A percentile compares a stretch with the other conserved stretches of the same genome.
Evolutionary conservation across 176 grass and related monocot species (phyloP).

Genomic region (Pontederia crassipes): DNA sequence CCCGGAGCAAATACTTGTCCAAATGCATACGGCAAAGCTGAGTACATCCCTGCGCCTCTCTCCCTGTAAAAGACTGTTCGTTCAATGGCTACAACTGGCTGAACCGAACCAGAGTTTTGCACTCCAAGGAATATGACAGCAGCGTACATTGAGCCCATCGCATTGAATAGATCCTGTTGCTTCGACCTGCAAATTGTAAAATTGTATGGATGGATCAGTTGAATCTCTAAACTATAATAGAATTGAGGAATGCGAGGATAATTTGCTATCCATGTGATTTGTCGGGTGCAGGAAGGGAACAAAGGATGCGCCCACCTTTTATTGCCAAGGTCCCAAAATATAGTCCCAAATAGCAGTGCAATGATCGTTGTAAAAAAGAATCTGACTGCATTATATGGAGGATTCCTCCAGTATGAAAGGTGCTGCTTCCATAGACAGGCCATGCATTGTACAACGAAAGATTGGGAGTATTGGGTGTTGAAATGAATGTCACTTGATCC

Average conservation of each 20-base stretch:
- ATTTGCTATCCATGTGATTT: neutral
- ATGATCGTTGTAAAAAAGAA: slow-evolving; percentile 56
- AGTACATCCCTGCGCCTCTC: slow-evolving; percentile 85
- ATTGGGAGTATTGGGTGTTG: slow-evolving; percentile 40
- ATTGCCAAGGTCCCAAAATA: slow-evolving; percentile 75
- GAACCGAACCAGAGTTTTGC: slow-evolving; percentile 59
- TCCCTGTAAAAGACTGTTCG: slow-evolving; percentile 89
- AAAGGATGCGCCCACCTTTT: slow-evolving; percentile 39
- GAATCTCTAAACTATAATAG: neutral
- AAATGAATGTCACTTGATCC: slow-evolving; percentile 68
- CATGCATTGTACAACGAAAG: slow-evolving; percentile 47
- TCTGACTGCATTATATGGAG: slow-evolving; percentile 64
- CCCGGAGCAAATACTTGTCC: slow-evolving; percentile 55
- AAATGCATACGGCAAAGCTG: slow-evolving; percentile 88
- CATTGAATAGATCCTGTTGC: slow-evolving; percentile 55
- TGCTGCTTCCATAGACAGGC: slow-evolving; percentile 83
- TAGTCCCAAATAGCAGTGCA: slow-evolving; percentile 59
- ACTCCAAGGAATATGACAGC: slow-evolving; percentile 63
- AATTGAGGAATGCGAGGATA: too few species aligned
- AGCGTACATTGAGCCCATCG: slow-evolving; percentile 77
- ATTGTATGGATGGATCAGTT: neutral
- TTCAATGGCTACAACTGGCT: slow-evolving; percentile 71
- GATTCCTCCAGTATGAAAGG: slow-evolving; percentile 89
- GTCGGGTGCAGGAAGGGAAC: neutral
- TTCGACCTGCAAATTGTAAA: slow-evolving; percentile 22